These are phyloP conservation scores for Colletotrichum eleusines DNA, from an alignment of 2,329 filamentous ascomycete species.

Conservation along the genomic window DNA sequence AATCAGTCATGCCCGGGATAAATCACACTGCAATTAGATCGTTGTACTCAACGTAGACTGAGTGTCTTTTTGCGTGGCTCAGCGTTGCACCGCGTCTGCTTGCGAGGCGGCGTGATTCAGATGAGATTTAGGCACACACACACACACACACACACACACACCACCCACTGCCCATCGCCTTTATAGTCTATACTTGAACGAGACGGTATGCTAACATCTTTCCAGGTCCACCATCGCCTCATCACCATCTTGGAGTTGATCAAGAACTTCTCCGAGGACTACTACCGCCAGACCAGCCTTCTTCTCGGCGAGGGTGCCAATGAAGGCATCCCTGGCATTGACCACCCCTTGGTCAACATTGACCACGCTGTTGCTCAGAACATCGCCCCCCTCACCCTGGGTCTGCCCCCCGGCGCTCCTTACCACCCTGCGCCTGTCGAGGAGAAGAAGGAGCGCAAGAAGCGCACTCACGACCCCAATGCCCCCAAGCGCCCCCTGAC, in stretches of 20 bases:
- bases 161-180: background rate
- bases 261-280: slow-evolving; percentile 83
- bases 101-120: slow-evolving; percentile 34
- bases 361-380: slow-evolving; percentile 64
- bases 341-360: slow-evolving; percentile 62
- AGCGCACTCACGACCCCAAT: slow-evolving; percentile 88
- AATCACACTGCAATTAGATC: background rate
- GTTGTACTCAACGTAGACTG: background rate
- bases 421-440: slow-evolving; percentile 60
- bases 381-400: slow-evolving; percentile 52
- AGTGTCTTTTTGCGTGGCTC: slow-evolving; percentile 20
- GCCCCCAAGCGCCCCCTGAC: slow-evolving; percentile 94
- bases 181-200: slow-evolving; percentile 13
- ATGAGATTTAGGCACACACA: slow-evolving; percentile 4
- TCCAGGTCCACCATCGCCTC: slow-evolving; percentile 80
- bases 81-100: slow-evolving; percentile 44
- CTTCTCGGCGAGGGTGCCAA: slow-evolving; percentile 75
- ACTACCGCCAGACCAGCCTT: slow-evolving; percentile 89
- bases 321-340: slow-evolving; percentile 56
- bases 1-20: background rate
- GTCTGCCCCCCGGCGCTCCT: slow-evolving; percentile 19
- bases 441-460: slow-evolving; percentile 91
- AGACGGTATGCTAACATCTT: slow-evolving; percentile 52
- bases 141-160: background rate
- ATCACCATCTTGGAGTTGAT: slow-evolving; percentile 84